A percentile compares a stretch with the other conserved stretches of the same genome.
phyloP scores from a whole-genome alignment of 116 monocot genomes.

The Posidonia oceanica region DNA sequence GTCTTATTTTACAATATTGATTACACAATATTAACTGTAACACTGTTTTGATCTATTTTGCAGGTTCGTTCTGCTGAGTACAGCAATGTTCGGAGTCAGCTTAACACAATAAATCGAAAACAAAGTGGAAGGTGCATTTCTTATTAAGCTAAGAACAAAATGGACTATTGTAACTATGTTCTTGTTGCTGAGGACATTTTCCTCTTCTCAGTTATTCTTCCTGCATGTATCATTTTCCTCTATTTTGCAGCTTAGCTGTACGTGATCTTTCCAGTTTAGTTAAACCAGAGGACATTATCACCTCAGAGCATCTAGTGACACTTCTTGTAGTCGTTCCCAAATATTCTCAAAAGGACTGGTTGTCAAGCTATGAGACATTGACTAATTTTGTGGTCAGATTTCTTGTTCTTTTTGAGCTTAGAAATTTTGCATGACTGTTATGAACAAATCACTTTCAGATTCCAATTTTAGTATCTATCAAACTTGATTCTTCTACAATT shows the following conservation, averaged over 20 bases:
- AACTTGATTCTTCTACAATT: too few relatives aligned
- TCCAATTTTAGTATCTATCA: neutral
- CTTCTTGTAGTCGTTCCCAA: slow-evolving; percentile 81
- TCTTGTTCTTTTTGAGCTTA: too few relatives aligned
- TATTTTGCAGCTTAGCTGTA: slow-evolving; percentile 63
- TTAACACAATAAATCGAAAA: slow-evolving; percentile 93
- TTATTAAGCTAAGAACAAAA: neutral
- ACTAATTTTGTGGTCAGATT: slow-evolving; percentile 70
- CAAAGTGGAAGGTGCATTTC: slow-evolving; percentile 74
- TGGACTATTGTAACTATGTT: neutral
- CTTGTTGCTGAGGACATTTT: neutral
- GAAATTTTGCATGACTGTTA: neutral
- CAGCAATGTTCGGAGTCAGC: slow-evolving; percentile 81
- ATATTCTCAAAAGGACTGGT: slow-evolving; percentile 96
- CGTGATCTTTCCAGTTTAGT: slow-evolving; percentile 88
- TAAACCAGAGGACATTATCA: slow-evolving; percentile 82
- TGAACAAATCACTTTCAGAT: neutral
- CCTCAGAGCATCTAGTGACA: slow-evolving; percentile 92
- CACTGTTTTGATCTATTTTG: slow-evolving; percentile 1
- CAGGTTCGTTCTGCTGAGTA: slow-evolving; percentile 87
- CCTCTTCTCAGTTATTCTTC: too few relatives aligned
- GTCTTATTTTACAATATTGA: neutral
- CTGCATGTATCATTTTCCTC: neutral
- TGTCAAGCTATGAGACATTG: slow-evolving; percentile 81
- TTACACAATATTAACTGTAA: neutral